Evolutionary conservation across 139 green algal species (phyloP).

Genomic region (Eudorina sp.): DNA sequence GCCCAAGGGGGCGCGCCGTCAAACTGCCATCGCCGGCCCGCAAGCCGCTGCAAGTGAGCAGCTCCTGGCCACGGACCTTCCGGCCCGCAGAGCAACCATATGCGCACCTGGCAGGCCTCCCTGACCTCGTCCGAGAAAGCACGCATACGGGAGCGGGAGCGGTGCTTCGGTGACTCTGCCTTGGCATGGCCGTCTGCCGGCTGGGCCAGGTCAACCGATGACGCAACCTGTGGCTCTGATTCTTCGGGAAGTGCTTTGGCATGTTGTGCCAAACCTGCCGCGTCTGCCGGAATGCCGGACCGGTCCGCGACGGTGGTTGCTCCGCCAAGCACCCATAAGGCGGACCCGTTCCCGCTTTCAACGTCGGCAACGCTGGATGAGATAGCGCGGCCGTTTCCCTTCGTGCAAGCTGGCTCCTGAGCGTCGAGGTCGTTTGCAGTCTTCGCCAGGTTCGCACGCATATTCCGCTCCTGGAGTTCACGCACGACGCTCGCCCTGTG

Average conservation of each 20-base stretch:
- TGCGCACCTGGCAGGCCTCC: not conserved
- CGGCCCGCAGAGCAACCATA: too few relatives aligned
- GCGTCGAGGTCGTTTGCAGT: too few relatives aligned
- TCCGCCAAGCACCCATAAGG: conserved; percentile 7
- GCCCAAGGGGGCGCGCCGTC: not conserved
- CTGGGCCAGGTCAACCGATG: not conserved
- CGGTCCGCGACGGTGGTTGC: conserved; percentile 3
- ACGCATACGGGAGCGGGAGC: too few relatives aligned
- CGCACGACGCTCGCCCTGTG: not conserved
- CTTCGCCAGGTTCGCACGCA: not conserved
- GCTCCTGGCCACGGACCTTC: too few relatives aligned
- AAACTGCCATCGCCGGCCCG: not conserved
- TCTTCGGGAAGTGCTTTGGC: not conserved
- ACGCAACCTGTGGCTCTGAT: not conserved
- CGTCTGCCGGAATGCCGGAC: not conserved
- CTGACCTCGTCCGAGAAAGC: not conserved
- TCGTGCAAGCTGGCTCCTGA: too few relatives aligned
- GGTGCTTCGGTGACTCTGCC: too few relatives aligned
- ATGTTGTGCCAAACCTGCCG: not conserved
- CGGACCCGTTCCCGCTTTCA: not conserved
- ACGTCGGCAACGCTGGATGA: conserved; percentile 4
- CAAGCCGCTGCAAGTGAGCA: too few relatives aligned
- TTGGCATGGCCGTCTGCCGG: not conserved
- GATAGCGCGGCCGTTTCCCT: too few relatives aligned
- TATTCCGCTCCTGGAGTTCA: not conserved